A percentile compares a stretch with the other conserved stretches of the same genome.
phyloP scores from a whole-genome alignment of 2,329 filamentous ascomycete species.

The Ophiostoma fasciatum region DNA sequence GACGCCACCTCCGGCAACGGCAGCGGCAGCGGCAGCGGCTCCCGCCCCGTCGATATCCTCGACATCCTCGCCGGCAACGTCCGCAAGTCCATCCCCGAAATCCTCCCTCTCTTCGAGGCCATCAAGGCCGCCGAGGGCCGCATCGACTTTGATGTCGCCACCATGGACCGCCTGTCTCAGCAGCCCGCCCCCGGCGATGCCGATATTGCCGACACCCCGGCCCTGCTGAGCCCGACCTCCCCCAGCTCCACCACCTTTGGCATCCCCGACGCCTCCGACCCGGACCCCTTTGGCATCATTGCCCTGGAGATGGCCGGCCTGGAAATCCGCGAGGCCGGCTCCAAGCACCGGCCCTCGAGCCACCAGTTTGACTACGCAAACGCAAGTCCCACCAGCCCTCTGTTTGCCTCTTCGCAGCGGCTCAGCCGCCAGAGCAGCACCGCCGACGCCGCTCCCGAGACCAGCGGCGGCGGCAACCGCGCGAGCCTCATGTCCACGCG shows the following conservation, averaged over 20 bases:
- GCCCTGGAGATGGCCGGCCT: slow-evolving; percentile 83
- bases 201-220: slow-evolving; percentile 31
- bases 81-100: slow-evolving; percentile 37
- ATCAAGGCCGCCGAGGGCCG: slow-evolving; percentile 81
- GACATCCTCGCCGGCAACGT: slow-evolving; percentile 44
- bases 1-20: slow-evolving; percentile 9
- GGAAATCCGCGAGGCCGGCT: slow-evolving; percentile 82
- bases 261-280: slow-evolving; percentile 63
- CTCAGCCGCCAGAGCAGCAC: slow-evolving; percentile 53
- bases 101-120: slow-evolving; percentile 56
- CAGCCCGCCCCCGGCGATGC: slow-evolving; percentile 66
- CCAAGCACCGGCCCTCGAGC: slow-evolving; percentile 55
- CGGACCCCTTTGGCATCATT: slow-evolving; percentile 81
- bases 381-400: slow-evolving; percentile 60
- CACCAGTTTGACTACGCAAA: slow-evolving; percentile 66
- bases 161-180: slow-evolving; percentile 48
- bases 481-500: slow-evolving; percentile 62
- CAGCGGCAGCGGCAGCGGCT: not conserved
- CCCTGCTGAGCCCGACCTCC: slow-evolving; percentile 19
- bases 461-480: slow-evolving; percentile 51
- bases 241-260: slow-evolving; percentile 40
- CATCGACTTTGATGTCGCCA: slow-evolving; percentile 51
- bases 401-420: slow-evolving; percentile 28
- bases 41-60: slow-evolving; percentile 29
- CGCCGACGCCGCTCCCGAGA: slow-evolving; percentile 41